Evolutionary conservation across 2,329 filamentous ascomycete species (phyloP).

Genomic region (Paraconiothyrium brasiliense): DNA sequence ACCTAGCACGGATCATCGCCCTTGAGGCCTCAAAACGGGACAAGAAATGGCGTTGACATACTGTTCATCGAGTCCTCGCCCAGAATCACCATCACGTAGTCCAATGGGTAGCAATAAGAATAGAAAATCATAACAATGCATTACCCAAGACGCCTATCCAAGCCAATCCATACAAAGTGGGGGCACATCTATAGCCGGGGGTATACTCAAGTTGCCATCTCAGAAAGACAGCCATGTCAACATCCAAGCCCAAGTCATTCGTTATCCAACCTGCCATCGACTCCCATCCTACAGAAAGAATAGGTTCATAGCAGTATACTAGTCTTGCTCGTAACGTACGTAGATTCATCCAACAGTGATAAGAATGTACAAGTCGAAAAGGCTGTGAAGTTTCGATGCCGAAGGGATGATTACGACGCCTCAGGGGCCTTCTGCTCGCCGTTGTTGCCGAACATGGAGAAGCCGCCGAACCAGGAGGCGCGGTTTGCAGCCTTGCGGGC

Average conservation of each 20-base stretch:
- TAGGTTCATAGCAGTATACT: neutral
- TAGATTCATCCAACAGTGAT: slow-evolving; percentile 8
- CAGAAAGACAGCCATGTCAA: slow-evolving; percentile 5
- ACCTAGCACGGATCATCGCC: slow-evolving; percentile 5
- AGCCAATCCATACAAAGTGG: slow-evolving; percentile 3
- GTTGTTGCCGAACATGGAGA: slow-evolving; percentile 46
- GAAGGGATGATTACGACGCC: slow-evolving; percentile 1
- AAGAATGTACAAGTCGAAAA: slow-evolving; percentile 7
- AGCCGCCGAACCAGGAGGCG: slow-evolving; percentile 57
- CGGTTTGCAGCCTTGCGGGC: slow-evolving; percentile 57
- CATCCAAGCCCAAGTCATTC: neutral
- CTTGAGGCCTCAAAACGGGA: slow-evolving; percentile 8
- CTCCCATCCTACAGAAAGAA: slow-evolving; percentile 13
- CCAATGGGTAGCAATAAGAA: neutral
- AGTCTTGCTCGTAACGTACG: slow-evolving; percentile 8
- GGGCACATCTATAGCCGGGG: slow-evolving; percentile 4
- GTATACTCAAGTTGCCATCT: slow-evolving; percentile 9
- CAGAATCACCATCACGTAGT: neutral
- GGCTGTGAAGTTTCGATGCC: neutral
- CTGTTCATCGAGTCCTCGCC: neutral
- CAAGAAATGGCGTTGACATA: slow-evolving; percentile 12
- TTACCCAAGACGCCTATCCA: slow-evolving; percentile 11
- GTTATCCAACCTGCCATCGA: neutral
- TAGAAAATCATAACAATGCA: slow-evolving; percentile 12
- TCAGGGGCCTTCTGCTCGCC: slow-evolving; percentile 40